phyloP scores from a whole-genome alignment of 257 asterid species.

The Coffea canephora region DNA sequence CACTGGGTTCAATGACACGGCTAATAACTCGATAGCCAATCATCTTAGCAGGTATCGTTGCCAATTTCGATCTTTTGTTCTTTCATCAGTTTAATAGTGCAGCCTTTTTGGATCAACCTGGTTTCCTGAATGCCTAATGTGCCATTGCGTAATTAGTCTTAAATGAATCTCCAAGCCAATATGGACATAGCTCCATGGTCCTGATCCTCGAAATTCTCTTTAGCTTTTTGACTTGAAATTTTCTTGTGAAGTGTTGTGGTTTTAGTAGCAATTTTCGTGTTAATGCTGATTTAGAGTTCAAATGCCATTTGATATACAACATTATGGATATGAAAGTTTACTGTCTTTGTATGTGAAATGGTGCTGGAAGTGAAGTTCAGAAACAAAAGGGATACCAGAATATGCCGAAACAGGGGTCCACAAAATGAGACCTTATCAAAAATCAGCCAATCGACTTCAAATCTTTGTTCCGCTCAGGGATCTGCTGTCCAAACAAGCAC shows the following conservation, averaged over 20 bases:
- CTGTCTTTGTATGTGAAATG: neutral
- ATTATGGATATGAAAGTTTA: neutral
- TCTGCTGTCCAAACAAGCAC: constrained; percentile 29
- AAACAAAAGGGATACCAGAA: neutral
- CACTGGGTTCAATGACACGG: neutral
- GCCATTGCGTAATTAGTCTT: neutral
- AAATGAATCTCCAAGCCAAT: neutral
- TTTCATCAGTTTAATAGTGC: neutral
- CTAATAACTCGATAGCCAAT: neutral
- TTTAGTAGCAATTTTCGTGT: neutral
- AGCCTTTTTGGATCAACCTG: neutral
- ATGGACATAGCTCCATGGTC: neutral
- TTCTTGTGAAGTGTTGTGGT: neutral
- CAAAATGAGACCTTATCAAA: constrained; percentile 54
- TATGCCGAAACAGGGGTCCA: constrained; percentile 30
- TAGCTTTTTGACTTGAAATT: neutral
- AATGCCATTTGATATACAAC: too few relatives aligned
- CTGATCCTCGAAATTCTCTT: neutral
- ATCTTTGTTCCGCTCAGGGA: neutral
- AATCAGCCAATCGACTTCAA: constrained; percentile 52
- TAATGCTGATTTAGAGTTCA: neutral
- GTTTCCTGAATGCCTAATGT: neutral
- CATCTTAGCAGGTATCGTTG: neutral
- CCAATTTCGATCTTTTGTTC: neutral
- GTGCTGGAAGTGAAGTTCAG: neutral